Percentiles rank a stretch among this genome's conserved stretches.
phyloP scores from a whole-genome alignment of 1,284 basidiomycete genomes.

The Agroathelia rolfsii region DNA sequence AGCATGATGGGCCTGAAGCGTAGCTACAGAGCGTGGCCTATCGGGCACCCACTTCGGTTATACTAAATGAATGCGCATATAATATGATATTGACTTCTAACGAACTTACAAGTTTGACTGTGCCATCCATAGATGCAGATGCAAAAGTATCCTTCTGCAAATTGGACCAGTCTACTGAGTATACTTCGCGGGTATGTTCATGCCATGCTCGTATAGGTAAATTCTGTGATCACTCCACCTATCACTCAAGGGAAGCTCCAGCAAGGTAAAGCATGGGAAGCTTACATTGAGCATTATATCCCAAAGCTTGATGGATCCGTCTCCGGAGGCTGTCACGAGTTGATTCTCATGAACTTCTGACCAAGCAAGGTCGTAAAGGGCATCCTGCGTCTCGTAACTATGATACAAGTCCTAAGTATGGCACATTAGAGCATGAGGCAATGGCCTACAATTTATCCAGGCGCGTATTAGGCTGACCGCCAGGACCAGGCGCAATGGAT shows the following conservation, averaged over 20 bases:
- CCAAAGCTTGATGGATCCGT: constrained; percentile 89
- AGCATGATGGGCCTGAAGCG: constrained; percentile 72
- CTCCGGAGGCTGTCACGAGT: constrained; percentile 80
- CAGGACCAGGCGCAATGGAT: constrained; percentile 39
- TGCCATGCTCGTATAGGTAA: constrained; percentile 88
- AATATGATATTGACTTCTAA: not conserved
- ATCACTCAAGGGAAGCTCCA: no score
- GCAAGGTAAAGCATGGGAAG: no score
- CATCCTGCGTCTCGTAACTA: constrained; percentile 93
- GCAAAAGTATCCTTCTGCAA: constrained; percentile 85
- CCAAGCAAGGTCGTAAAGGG: constrained; percentile 88
- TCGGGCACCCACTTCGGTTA: constrained; percentile 90
- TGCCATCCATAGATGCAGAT: constrained; percentile 89
- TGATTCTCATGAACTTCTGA: constrained; percentile 94
- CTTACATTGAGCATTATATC: constrained; percentile 81
- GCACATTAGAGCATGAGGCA: constrained; percentile 11
- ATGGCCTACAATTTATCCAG: constrained; percentile 60
- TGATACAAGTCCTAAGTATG: no score
- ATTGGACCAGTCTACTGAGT: constrained; percentile 97
- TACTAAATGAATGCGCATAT: no score
- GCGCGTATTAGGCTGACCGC: constrained; percentile 32
- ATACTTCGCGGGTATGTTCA: constrained; percentile 88
- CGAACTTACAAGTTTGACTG: constrained; percentile 71
- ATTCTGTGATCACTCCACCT: constrained; percentile 49
- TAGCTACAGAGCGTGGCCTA: constrained; percentile 64